Conservation (phyloP, 2,329 filamentous ascomycete genomes). For the Aspergillus felis region DNA sequence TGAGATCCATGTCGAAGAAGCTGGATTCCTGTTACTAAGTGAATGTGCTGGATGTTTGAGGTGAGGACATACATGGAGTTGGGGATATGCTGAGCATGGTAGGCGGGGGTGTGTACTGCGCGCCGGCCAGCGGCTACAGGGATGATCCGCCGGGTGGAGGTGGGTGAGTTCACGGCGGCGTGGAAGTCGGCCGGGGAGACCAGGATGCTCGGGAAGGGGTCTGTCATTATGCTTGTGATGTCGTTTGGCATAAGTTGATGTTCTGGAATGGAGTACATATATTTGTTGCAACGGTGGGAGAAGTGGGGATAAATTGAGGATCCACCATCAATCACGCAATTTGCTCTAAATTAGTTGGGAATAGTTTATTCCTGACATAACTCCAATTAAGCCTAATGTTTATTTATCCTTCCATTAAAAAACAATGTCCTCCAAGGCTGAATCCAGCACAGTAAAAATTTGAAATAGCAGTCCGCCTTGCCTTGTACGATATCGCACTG, state of each 20-base stretch:
- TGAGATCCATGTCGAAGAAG: conserved; percentile 27
- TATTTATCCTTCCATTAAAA: too few species aligned
- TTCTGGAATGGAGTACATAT: neutral
- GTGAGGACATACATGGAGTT: conserved; percentile 17
- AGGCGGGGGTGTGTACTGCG: conserved; percentile 9
- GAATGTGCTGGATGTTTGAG: neutral
- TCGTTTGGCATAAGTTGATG: neutral
- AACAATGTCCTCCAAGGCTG: too few species aligned
- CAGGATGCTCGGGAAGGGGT: conserved; percentile 9
- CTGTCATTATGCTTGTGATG: neutral
- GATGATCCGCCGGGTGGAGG: conserved; percentile 14
- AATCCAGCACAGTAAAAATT: conserved; percentile 11
- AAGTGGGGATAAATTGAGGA: neutral
- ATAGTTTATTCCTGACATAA: neutral
- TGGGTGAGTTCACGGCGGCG: neutral
- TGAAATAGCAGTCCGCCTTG: conserved; percentile 6
- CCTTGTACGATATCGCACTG: conserved; percentile 4
- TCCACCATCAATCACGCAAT: neutral
- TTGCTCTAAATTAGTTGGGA: neutral
- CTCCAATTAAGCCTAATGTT: neutral
- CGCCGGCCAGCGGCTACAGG: conserved; percentile 21
- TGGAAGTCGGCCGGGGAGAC: conserved; percentile 13
- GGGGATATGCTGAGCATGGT: conserved; percentile 18
- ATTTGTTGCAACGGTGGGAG: neutral
- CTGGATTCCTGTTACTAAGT: conserved; percentile 9